These are phyloP conservation scores for Phialophora tarda DNA, from an alignment of 2,329 filamentous ascomycete genomes.

Conservation along the genomic window DNA sequence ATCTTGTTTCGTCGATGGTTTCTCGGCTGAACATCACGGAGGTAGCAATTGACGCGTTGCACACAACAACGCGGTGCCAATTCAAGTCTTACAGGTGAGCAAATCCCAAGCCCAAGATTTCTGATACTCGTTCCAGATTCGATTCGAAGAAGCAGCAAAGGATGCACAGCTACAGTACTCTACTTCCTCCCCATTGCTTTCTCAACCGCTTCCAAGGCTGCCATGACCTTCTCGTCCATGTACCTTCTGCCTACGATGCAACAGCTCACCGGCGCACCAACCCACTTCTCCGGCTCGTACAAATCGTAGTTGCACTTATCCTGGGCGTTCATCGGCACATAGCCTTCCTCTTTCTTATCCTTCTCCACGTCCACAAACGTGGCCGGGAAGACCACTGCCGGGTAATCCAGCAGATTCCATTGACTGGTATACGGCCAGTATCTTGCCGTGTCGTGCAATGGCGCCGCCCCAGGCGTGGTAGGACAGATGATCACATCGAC, in stretches of 20 bases:
- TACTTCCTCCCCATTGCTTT: constrained; percentile 42
- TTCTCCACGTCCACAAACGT: constrained; percentile 50
- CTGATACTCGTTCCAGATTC: neutral
- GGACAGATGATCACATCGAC: constrained; percentile 65
- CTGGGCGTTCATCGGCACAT: constrained; percentile 40
- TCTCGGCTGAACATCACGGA: neutral
- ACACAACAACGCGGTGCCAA: neutral
- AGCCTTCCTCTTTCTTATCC: constrained; percentile 46
- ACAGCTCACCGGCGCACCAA: constrained; percentile 58
- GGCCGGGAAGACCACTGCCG: constrained; percentile 66
- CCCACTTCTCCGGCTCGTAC: constrained; percentile 54
- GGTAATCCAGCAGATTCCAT: constrained; percentile 74
- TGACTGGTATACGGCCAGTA: constrained; percentile 71
- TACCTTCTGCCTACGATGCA: constrained; percentile 61
- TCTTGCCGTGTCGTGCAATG: constrained; percentile 58
- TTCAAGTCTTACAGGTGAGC: neutral
- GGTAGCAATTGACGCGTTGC: neutral
- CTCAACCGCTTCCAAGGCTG: constrained; percentile 44
- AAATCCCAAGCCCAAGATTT: neutral
- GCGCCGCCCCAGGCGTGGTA: constrained; percentile 41
- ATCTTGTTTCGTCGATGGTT: neutral
- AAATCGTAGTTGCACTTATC: constrained; percentile 56
- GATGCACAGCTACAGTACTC: neutral
- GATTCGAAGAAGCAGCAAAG: neutral
- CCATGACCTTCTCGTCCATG: constrained; percentile 60